Conservation (phyloP, 192 early-diverging fungal species). For the Lobosporangium transversale region DNA sequence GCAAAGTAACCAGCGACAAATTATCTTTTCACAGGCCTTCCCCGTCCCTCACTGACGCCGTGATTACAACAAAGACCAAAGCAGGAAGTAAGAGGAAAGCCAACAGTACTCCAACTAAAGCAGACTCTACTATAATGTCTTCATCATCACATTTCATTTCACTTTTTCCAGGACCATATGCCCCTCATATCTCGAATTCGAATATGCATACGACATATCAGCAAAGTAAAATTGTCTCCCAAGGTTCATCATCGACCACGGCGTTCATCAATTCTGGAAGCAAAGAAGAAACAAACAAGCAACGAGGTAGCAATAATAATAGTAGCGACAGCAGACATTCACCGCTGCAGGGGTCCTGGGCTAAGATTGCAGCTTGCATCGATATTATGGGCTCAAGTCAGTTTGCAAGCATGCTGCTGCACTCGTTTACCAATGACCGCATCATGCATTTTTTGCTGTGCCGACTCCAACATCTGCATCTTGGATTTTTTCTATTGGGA, state of each 20-base stretch:
- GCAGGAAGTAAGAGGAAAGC: neutral
- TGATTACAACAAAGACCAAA: neutral
- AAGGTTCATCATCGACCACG: neutral
- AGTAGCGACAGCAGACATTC: neutral
- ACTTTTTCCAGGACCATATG: constrained; percentile 42
- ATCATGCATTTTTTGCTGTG: constrained; percentile 60
- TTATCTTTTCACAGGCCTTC: neutral
- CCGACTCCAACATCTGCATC: constrained; percentile 61
- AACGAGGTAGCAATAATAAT: neutral
- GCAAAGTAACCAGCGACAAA: constrained; percentile 20
- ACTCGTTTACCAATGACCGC: constrained; percentile 60
- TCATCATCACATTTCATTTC: constrained; percentile 19
- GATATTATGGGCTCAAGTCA: constrained; percentile 40
- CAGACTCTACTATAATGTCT: neutral
- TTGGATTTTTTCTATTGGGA: constrained; percentile 68
- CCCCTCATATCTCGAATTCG: constrained; percentile 21
- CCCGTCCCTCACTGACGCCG: neutral
- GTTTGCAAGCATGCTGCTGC: constrained; percentile 37
- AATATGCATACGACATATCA: constrained; percentile 10
- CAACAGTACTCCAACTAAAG: neutral
- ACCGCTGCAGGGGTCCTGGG: constrained; percentile 18
- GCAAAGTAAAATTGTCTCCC: neutral
- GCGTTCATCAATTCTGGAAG: neutral
- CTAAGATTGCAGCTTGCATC: constrained; percentile 26
- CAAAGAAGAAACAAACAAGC: no score